Percentiles rank a stretch among this genome's conserved stretches.
These are phyloP conservation scores for Primulina tabacum DNA, from an alignment of 257 asterid species.

Conservation along the genomic window DNA sequence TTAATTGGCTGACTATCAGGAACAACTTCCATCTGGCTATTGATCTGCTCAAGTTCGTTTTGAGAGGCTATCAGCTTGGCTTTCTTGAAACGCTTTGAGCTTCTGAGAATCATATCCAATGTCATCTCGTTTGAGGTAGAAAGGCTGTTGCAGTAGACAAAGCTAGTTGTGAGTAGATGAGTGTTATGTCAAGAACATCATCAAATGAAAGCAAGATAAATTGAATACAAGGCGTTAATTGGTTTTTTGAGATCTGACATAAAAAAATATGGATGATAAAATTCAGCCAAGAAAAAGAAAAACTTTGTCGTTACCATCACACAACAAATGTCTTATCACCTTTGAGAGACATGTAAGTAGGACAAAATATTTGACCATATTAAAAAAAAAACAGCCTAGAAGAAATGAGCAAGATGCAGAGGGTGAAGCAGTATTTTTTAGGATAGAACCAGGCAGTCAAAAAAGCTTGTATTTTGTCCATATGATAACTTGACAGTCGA, in stretches of 20 bases:
- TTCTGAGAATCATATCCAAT: conserved; percentile 54
- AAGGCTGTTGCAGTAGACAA: conserved; percentile 36
- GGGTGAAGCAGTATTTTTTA: too few relatives aligned
- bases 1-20: conserved; percentile 42
- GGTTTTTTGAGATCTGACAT: background rate
- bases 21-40: conserved; percentile 43
- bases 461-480: too few relatives aligned
- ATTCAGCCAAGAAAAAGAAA: background rate
- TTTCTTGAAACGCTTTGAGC: conserved; percentile 70
- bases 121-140: conserved; percentile 30
- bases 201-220: background rate
- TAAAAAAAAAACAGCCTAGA: too few relatives aligned
- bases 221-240: background rate
- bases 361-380: too few relatives aligned
- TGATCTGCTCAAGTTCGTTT: conserved; percentile 33
- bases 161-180: background rate
- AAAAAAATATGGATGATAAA: background rate
- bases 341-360: too few relatives aligned
- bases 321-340: background rate
- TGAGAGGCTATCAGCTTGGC: conserved; percentile 58
- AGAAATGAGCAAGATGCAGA: too few relatives aligned
- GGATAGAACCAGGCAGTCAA: too few relatives aligned
- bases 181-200: conserved; percentile 3
- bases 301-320: background rate
- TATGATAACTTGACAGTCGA: too few relatives aligned